Evolutionary conservation across 2,329 filamentous ascomycete genomes (phyloP).

Genomic region (Ambrosiella cleistominuta): DNA sequence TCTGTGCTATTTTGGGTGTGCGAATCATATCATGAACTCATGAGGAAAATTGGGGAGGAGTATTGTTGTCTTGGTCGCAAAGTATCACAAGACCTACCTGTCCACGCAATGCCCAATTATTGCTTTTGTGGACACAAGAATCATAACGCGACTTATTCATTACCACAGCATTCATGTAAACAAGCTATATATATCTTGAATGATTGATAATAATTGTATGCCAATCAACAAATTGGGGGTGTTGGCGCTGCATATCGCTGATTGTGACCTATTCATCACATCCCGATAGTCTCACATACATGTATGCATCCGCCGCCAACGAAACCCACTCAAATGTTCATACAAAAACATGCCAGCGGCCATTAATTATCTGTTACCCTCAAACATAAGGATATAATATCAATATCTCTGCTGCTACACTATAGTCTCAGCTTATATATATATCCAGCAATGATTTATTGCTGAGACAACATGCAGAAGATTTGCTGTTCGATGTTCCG

Average conservation of each 20-base stretch:
- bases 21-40: too few species aligned
- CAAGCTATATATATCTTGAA: background rate
- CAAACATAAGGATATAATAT: too few species aligned
- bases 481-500: background rate
- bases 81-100: too few species aligned
- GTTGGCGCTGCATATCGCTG: background rate
- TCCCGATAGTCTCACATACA: background rate
- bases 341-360: background rate
- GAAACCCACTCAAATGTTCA: background rate
- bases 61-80: too few species aligned
- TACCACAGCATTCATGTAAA: background rate
- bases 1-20: too few species aligned
- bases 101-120: too few species aligned
- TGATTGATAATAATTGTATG: too few species aligned
- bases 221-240: background rate
- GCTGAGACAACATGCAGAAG: background rate
- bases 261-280: background rate
- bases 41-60: too few species aligned
- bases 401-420: too few species aligned
- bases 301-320: background rate
- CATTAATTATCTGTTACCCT: background rate
- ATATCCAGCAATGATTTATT: background rate
- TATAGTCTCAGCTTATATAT: background rate
- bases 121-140: too few species aligned
- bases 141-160: too few species aligned